Evolutionary conservation across 1,284 basidiomycete species (phyloP).

Genomic region (Cryptococcus sp.): DNA sequence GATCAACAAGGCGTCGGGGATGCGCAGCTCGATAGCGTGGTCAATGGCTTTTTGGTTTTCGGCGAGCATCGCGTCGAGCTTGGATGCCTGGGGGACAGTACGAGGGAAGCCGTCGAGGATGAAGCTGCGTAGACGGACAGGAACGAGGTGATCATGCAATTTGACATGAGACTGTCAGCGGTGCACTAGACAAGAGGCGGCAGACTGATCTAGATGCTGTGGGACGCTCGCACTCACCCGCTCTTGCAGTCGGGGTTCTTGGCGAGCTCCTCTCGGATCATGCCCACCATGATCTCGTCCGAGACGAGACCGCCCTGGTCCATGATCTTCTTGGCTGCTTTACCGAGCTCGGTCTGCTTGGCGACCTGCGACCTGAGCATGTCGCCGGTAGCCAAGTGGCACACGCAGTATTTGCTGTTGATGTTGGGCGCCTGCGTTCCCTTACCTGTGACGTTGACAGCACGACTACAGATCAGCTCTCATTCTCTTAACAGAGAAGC

Average conservation of each 20-base stretch:
- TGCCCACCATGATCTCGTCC: slow-evolving; percentile 96
- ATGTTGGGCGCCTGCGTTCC: slow-evolving; percentile 96
- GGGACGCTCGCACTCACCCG: slow-evolving; percentile 65
- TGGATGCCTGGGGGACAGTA: slow-evolving; percentile 95
- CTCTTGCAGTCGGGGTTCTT: slow-evolving; percentile 90
- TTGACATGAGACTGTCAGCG: no score
- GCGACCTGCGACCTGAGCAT: slow-evolving; percentile 95
- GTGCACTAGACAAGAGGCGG: no score
- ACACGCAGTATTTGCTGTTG: slow-evolving; percentile 89
- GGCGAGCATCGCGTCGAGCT: slow-evolving; percentile 88
- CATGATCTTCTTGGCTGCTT: slow-evolving; percentile 97
- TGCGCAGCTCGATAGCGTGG: slow-evolving; percentile 86
- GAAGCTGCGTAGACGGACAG: slow-evolving; percentile 63
- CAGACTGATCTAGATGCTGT: no score
- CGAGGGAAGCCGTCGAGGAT: slow-evolving; percentile 98
- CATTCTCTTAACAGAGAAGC: background rate
- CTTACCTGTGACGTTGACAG: slow-evolving; percentile 66
- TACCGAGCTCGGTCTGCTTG: slow-evolving; percentile 82
- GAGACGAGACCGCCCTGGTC: slow-evolving; percentile 89
- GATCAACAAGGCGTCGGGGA: slow-evolving; percentile 93
- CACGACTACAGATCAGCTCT: no score
- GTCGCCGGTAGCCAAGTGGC: slow-evolving; percentile 97
- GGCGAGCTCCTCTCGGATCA: slow-evolving; percentile 96
- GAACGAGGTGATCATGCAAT: no score
- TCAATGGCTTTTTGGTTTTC: slow-evolving; percentile 83